phyloP scores from a whole-genome alignment of 345 rosid genomes.

The Eucalyptus victrix region DNA sequence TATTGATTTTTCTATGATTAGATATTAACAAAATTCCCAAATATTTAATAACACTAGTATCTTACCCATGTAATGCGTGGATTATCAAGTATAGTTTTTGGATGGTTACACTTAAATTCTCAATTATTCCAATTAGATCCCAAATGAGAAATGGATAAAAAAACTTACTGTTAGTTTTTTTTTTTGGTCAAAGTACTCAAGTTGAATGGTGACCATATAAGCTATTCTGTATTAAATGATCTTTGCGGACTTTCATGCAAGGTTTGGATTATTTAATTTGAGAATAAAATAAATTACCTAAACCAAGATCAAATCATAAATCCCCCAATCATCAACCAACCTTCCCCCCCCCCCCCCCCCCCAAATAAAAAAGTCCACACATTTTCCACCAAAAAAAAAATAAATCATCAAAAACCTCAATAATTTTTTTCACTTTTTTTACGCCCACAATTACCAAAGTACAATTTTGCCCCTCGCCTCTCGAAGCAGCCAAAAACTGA shows the following conservation, averaged over 20 bases:
- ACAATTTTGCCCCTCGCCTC: background rate
- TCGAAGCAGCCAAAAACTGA: background rate
- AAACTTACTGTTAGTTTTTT: too few species aligned
- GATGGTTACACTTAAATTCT: background rate
- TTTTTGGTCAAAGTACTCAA: too few species aligned
- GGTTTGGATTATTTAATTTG: background rate
- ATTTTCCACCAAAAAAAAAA: background rate
- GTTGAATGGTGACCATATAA: background rate
- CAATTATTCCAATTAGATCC: background rate
- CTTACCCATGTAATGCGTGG: background rate
- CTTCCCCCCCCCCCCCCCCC: background rate
- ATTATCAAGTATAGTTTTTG: background rate
- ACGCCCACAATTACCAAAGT: background rate
- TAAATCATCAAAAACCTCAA: background rate
- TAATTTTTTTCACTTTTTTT: accelerated
- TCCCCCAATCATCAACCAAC: background rate
- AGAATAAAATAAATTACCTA: background rate
- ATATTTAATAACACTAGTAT: background rate
- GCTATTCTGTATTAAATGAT: background rate
- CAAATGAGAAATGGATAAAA: background rate
- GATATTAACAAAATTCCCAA: background rate
- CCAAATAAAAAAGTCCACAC: background rate
- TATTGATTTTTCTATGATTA: background rate
- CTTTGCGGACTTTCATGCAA: background rate
- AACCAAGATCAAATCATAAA: background rate